Conservation (phyloP, 345 rosid species). For the Gossypium turneri region DNA sequence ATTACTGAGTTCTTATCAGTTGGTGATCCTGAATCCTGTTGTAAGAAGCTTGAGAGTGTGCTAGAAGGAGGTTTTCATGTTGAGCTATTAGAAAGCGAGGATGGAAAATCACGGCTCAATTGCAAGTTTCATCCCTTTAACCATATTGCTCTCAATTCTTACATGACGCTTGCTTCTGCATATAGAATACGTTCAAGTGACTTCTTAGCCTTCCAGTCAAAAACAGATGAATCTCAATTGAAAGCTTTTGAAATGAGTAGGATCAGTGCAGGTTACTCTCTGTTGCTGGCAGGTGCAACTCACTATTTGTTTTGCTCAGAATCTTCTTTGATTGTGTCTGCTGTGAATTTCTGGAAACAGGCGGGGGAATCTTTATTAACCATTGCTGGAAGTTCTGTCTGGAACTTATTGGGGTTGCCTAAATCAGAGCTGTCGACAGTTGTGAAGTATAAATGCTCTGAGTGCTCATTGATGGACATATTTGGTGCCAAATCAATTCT, state of each 20-base stretch:
- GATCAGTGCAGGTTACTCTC: constrained; percentile 62
- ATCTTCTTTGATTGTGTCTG: constrained; percentile 49
- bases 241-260: constrained; percentile 44
- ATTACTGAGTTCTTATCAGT: constrained; percentile 48
- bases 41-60: constrained; percentile 55
- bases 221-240: constrained; percentile 17
- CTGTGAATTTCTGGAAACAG: constrained; percentile 55
- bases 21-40: constrained; percentile 52
- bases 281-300: constrained; percentile 62
- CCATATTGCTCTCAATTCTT: constrained; percentile 53
- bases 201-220: constrained; percentile 20
- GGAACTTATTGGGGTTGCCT: constrained; percentile 24
- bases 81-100: constrained; percentile 19
- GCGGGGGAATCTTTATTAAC: constrained; percentile 65
- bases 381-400: constrained; percentile 31
- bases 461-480: constrained; percentile 41
- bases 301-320: constrained; percentile 47
- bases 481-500: constrained; percentile 11
- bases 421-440: constrained; percentile 13
- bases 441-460: constrained; percentile 30
- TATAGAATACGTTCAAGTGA: constrained; percentile 48
- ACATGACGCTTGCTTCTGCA: constrained; percentile 63
- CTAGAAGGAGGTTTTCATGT: constrained; percentile 38
- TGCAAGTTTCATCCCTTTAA: constrained; percentile 55
- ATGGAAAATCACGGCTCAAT: constrained; percentile 23